phyloP scores from a whole-genome alignment of 176 grass and related monocot species.

The Avena sativa region DNA sequence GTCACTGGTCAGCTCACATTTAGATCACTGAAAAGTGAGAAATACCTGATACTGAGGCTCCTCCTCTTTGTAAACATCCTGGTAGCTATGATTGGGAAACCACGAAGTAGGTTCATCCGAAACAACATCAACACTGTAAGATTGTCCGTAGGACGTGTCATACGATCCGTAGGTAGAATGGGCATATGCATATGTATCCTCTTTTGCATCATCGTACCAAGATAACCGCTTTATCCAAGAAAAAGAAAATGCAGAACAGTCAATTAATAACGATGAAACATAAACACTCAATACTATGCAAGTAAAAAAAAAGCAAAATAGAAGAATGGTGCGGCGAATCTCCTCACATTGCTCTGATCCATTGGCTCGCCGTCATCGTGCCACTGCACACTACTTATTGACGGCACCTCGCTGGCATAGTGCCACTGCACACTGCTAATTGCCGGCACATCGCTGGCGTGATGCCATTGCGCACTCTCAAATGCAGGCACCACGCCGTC shows the following conservation, averaged over 20 bases:
- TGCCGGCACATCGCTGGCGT: not conserved
- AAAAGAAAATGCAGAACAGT: not conserved
- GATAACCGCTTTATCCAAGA: constrained; percentile 39
- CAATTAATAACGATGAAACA: not conserved
- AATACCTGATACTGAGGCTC: constrained; percentile 57
- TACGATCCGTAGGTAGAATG: constrained; percentile 39
- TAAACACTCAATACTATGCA: not conserved
- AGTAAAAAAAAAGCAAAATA: not conserved
- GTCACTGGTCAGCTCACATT: not conserved
- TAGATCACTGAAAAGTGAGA: not conserved
- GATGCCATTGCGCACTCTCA: constrained; percentile 44
- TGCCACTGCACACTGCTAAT: not conserved
- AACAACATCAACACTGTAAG: constrained; percentile 32
- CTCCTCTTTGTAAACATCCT: constrained; percentile 53
- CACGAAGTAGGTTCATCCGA: constrained; percentile 34
- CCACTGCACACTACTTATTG: constrained; percentile 48
- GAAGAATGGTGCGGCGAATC: not conserved
- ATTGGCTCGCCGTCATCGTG: not conserved
- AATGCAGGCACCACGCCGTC: not conserved
- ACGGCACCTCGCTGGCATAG: constrained; percentile 45
- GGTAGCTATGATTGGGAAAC: constrained; percentile 52
- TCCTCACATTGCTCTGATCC: constrained; percentile 57
- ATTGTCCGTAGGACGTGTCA: constrained; percentile 30
- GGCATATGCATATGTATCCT: constrained; percentile 22
- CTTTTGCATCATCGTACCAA: constrained; percentile 32